Conservation (phyloP, 2,329 filamentous ascomycete species). For the Aspergillus intermedius region DNA sequence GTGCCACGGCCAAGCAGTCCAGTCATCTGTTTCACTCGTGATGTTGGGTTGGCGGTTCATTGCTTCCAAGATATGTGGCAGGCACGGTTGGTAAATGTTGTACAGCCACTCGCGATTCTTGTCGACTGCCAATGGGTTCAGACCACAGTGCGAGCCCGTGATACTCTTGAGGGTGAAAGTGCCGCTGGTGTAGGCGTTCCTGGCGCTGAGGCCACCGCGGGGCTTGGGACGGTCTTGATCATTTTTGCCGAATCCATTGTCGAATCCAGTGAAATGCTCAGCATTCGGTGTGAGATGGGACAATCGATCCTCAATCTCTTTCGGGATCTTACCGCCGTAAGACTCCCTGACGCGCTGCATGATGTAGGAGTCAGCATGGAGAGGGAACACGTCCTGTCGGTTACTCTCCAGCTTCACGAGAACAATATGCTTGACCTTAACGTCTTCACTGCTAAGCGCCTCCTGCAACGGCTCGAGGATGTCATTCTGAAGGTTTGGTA, state of each 20-base stretch:
- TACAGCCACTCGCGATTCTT: slow-evolving; percentile 39
- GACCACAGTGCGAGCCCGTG: slow-evolving; percentile 37
- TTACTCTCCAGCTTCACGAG: slow-evolving; percentile 44
- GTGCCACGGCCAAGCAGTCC: slow-evolving; percentile 28
- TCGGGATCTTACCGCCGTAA: slow-evolving; percentile 31
- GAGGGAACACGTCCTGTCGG: slow-evolving; percentile 41
- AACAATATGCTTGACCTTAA: slow-evolving; percentile 40
- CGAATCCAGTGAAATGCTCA: slow-evolving; percentile 22
- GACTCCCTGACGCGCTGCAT: slow-evolving; percentile 31
- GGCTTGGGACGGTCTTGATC: slow-evolving; percentile 6
- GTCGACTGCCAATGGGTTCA: slow-evolving; percentile 38
- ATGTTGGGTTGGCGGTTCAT: slow-evolving; percentile 19
- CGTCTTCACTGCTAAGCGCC: slow-evolving; percentile 17
- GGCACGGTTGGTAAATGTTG: slow-evolving; percentile 42
- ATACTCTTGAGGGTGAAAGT: slow-evolving; percentile 44
- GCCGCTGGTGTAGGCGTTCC: slow-evolving; percentile 35
- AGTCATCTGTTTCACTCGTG: slow-evolving; percentile 18
- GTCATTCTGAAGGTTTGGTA: slow-evolving; percentile 33
- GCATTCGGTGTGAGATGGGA: slow-evolving; percentile 25
- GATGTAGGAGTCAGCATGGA: slow-evolving; percentile 35
- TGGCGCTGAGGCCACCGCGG: slow-evolving; percentile 39
- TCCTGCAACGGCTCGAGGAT: slow-evolving; percentile 20
- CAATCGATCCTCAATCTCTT: slow-evolving; percentile 18
- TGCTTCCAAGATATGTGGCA: slow-evolving; percentile 31
- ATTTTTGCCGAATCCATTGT: slow-evolving; percentile 19